A percentile compares a stretch with the other conserved stretches of the same genome.
phyloP scores from a whole-genome alignment of 2,329 filamentous ascomycete genomes.

The Aspergillus sp. region DNA sequence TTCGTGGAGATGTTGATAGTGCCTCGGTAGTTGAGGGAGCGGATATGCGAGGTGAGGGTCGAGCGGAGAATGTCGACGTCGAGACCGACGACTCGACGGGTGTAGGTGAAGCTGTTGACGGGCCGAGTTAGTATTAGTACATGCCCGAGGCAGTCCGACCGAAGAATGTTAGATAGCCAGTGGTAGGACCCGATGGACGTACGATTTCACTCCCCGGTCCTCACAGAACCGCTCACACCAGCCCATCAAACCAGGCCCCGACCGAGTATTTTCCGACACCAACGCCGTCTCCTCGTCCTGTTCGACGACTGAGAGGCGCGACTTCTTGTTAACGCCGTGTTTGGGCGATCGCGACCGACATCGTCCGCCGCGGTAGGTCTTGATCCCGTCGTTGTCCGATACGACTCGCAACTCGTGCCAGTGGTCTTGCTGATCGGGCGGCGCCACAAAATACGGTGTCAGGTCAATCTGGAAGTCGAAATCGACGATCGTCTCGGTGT shows the following conservation, averaged over 20 bases:
- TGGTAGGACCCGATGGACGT: conserved; percentile 7
- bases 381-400: conserved; percentile 21
- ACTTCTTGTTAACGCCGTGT: too few relatives aligned
- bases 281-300: conserved; percentile 3
- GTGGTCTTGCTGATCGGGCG: conserved; percentile 9
- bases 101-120: conserved; percentile 29
- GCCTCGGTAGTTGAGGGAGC: conserved; percentile 38
- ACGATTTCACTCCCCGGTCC: conserved; percentile 40
- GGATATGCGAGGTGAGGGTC: conserved; percentile 35
- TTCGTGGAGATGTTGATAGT: conserved; percentile 23
- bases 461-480: conserved; percentile 31
- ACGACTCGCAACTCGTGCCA: conserved; percentile 19
- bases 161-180: too few relatives aligned
- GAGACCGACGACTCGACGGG: conserved; percentile 31
- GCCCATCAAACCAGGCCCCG: conserved; percentile 15
- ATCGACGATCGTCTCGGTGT: conserved; percentile 25
- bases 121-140: too few relatives aligned
- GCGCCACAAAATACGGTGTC: conserved; percentile 17
- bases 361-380: conserved; percentile 25
- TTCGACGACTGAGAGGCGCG: too few relatives aligned
- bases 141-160: neutral
- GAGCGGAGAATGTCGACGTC: conserved; percentile 25
- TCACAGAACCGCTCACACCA: conserved; percentile 40
- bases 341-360: neutral
- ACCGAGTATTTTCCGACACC: neutral